A percentile compares a stretch with the other conserved stretches of the same genome.
phyloP scores from a whole-genome alignment of 805 yeast species.

The Sungouiella blattae region DNA sequence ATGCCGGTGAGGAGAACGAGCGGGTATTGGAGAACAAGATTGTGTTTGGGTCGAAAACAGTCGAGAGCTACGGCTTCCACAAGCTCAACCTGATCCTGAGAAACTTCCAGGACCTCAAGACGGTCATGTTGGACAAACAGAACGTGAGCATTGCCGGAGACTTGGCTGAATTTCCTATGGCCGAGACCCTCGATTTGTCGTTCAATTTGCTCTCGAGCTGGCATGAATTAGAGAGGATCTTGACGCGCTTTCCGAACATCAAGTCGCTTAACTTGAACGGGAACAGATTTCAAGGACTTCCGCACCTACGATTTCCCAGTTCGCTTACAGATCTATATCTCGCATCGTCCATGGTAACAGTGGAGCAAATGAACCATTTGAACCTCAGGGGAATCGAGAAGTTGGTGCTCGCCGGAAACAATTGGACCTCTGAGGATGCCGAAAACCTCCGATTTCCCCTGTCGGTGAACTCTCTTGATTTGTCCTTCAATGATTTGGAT shows the following conservation, averaged over 20 bases:
- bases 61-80: constrained; percentile 66
- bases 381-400: constrained; percentile 37
- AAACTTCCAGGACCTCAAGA: constrained; percentile 41
- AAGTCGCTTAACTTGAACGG: constrained; percentile 51
- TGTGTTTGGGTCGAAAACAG: constrained; percentile 52
- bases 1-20: constrained; percentile 31
- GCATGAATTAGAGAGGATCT: constrained; percentile 32
- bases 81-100: constrained; percentile 47
- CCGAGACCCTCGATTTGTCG: constrained; percentile 11
- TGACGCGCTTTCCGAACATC: constrained; percentile 35
- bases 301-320: constrained; percentile 1
- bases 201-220: constrained; percentile 11
- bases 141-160: constrained; percentile 21
- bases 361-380: constrained; percentile 11
- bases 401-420: constrained; percentile 34
- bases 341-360: constrained; percentile 21
- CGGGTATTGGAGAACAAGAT: constrained; percentile 23
- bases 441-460: constrained; percentile 4
- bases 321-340: constrained; percentile 20
- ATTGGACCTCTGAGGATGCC: constrained; percentile 18
- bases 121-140: constrained; percentile 48
- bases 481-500: constrained; percentile 42
- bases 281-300: constrained; percentile 33
- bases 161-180: background rate
- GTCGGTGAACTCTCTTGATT: constrained; percentile 12